A percentile compares a stretch with the other conserved stretches of the same genome.
Conservation (phyloP, 1,284 basidiomycete genomes). For the Trametes pubescens region DNA sequence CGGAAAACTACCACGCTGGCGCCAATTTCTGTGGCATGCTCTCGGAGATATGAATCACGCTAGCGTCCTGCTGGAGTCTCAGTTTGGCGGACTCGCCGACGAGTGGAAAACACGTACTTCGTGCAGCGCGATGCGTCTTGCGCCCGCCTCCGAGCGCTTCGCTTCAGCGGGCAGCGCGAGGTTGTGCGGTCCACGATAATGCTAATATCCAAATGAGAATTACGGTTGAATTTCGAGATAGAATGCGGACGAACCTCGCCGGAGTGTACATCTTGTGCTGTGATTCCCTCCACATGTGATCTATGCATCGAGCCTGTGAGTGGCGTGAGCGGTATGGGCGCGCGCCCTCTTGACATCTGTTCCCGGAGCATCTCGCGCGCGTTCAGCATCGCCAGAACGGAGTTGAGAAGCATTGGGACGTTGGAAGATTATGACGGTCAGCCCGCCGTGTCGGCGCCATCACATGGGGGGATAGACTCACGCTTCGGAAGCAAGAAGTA, state of each 20-base stretch:
- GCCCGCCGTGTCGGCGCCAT: neutral
- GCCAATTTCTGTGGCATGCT: neutral
- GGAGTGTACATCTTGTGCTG: neutral
- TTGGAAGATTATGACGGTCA: too few species aligned
- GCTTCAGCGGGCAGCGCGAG: neutral
- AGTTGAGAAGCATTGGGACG: constrained; percentile 10
- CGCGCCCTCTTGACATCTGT: constrained; percentile 15
- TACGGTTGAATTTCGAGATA: neutral
- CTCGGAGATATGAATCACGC: neutral
- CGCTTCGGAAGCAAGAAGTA: constrained; percentile 37
- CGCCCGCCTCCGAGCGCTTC: neutral
- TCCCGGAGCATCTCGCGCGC: constrained; percentile 23
- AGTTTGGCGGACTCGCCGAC: neutral
- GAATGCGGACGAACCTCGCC: neutral
- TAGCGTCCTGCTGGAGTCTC: neutral
- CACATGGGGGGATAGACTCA: constrained; percentile 13
- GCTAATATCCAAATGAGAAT: neutral
- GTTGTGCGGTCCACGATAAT: neutral
- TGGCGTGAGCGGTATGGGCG: constrained; percentile 28
- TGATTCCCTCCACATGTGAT: neutral
- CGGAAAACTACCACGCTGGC: neutral
- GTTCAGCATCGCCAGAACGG: constrained; percentile 21
- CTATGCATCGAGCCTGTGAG: constrained; percentile 15
- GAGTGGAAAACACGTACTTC: neutral
- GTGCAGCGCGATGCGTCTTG: neutral